Evolutionary conservation across 495 filamentous ascomycete genomes (phyloP).

Genomic region (Aspergillus nidulans): DNA sequence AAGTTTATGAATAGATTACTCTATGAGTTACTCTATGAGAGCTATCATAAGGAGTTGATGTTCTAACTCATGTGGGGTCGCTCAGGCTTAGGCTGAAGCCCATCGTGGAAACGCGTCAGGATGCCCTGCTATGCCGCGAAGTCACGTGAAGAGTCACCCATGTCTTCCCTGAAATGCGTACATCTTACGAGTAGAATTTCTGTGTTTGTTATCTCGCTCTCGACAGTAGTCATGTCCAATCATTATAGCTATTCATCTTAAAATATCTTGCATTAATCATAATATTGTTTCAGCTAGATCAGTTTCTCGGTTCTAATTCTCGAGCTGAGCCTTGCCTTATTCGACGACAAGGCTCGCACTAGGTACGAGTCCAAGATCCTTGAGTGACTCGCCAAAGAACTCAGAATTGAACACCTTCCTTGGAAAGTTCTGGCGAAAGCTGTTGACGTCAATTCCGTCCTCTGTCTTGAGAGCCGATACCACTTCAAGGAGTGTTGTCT

Average conservation of each 20-base stretch:
- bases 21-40: conserved; percentile 3
- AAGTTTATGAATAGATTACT: conserved; percentile 4
- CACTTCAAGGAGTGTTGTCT: conserved; percentile 92
- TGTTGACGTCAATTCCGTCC: conserved; percentile 58
- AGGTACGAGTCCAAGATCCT: conserved; percentile 85
- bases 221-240: neutral
- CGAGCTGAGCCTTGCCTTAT: conserved; percentile 19
- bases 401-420: conserved; percentile 73
- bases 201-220: neutral
- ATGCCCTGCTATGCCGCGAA: conserved; percentile 30
- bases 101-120: conserved; percentile 24
- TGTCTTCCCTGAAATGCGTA: too few species aligned
- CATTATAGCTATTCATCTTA: neutral
- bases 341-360: conserved; percentile 81
- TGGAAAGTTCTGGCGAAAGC: conserved; percentile 82
- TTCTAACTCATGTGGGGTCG: neutral
- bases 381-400: conserved; percentile 86
- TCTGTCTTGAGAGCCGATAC: conserved; percentile 66
- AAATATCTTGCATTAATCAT: neutral
- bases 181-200: neutral
- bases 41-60: conserved; percentile 8
- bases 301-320: neutral
- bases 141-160: too few species aligned
- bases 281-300: neutral
- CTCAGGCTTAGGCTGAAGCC: neutral